Conservation (phyloP, 306 rosid species). For the Cucumis hystrix region DNA sequence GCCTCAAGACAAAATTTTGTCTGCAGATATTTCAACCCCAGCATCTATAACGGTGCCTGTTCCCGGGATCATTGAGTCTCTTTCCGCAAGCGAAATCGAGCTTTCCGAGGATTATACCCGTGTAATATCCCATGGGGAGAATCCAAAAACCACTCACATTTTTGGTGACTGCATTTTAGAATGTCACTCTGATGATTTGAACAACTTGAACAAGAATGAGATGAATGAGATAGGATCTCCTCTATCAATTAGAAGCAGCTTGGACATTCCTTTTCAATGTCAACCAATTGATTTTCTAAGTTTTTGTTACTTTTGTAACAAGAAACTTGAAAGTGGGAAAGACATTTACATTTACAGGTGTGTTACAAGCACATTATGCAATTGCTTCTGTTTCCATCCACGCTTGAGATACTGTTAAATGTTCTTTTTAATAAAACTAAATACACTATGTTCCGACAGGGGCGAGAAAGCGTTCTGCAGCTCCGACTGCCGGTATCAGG, state of each 20-base stretch:
- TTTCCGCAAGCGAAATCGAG: constrained; percentile 67
- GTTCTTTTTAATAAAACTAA: background rate
- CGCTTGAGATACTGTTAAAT: background rate
- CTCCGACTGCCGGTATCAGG: constrained; percentile 50
- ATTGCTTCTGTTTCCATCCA: background rate
- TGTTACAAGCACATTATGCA: constrained; percentile 4
- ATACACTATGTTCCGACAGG: constrained; percentile 29
- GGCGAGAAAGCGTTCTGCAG: constrained; percentile 93
- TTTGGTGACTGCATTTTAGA: constrained; percentile 78
- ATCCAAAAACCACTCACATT: constrained; percentile 71
- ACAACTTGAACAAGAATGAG: constrained; percentile 24
- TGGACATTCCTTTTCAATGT: constrained; percentile 18
- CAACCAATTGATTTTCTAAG: constrained; percentile 51
- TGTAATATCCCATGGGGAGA: constrained; percentile 70
- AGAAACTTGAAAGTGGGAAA: constrained; percentile 61
- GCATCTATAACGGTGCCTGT: constrained; percentile 23
- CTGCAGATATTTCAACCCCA: constrained; percentile 20
- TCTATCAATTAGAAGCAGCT: background rate
- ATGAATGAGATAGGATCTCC: constrained; percentile 22
- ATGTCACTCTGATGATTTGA: constrained; percentile 27
- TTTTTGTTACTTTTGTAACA: constrained; percentile 61
- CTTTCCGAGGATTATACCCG: constrained; percentile 87
- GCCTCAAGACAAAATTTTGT: constrained; percentile 16
- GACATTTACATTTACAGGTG: constrained; percentile 89
- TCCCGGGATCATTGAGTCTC: constrained; percentile 29